Base-by-base conservation (phyloP, 352 stramenopile species). In the Globisporangium camurandrum region DNA sequence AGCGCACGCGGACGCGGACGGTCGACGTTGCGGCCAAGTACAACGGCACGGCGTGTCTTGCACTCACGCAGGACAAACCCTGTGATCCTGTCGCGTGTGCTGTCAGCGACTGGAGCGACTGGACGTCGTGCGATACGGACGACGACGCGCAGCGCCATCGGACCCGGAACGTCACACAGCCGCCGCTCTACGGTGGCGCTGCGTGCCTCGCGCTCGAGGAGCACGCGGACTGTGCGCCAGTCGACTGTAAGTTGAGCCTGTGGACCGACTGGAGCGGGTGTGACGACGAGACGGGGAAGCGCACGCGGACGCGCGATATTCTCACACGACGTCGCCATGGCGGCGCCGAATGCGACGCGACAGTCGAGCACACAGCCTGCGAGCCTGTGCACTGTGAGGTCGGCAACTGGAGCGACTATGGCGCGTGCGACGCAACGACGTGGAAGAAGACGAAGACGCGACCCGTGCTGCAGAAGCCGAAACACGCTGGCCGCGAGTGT, bases 81-180 rank as follows among this genome's bases (percentile, higher is more conserved):
- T 86, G 76, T 41, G 63, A 80, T 16, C 67, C 76, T 0, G 58
- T 84, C 5, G 20, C 52, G 24, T 88, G 76, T 44, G 44, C 27
- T 0, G 48, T 83, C 1, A 43, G 59, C 2, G 56, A 71, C 20
- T 88, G 71, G 71, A 69, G 53, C 0, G 33, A 56, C 0, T 88
- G 74, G 73, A 78, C 57, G 1, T 66, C 58, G 12, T 88, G 76
- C 30, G 69, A 84, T 22, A 66, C 57, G n/a, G 63, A 78, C 27
- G 72, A 78, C 23, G 72, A 78, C 23, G 61, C 67, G 6, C 36
- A 73, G 17, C 66, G 67, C 23, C 58, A 73, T 23, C 61, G 68
- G 5, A 64, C 44, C 10, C 66, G 71, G 9, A 64, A 56, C 10
- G 23, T 83, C 9, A 67, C 60, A 12, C 64, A 69, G 31, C 24